phyloP scores from a whole-genome alignment of 78 protist genomes.

The Speleostelium caveatum region DNA sequence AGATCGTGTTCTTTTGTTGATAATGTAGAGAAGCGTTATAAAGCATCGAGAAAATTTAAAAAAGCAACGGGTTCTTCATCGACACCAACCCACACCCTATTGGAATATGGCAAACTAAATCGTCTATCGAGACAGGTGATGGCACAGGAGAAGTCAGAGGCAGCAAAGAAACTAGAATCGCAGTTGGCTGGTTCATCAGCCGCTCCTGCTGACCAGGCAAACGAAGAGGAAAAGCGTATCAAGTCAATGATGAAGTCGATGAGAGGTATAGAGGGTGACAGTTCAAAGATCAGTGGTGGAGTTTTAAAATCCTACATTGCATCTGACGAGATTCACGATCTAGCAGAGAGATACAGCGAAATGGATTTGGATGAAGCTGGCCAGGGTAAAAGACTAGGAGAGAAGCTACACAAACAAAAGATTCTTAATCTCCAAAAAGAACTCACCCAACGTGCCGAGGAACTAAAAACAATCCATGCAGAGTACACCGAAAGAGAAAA shows the following conservation, averaged over 20 bases:
- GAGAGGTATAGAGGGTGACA: slow-evolving; percentile 39
- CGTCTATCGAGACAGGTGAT: not conserved
- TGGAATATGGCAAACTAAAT: slow-evolving; percentile 83
- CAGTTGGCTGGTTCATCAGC: slow-evolving; percentile 5
- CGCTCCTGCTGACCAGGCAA: not conserved
- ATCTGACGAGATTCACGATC: slow-evolving; percentile 57
- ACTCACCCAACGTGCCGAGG: slow-evolving; percentile 21
- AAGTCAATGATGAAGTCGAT: slow-evolving; percentile 74
- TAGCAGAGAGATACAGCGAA: slow-evolving; percentile 37
- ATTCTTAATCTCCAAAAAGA: slow-evolving; percentile 21
- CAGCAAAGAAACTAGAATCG: slow-evolving; percentile 27
- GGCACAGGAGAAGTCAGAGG: slow-evolving; percentile 21
- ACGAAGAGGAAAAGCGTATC: slow-evolving; percentile 69
- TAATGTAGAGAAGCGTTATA: slow-evolving; percentile 46
- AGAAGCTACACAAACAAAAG: slow-evolving; percentile 72
- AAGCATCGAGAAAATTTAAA: slow-evolving; percentile 62
- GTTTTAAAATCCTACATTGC: slow-evolving; percentile 44
- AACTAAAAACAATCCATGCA: not conserved
- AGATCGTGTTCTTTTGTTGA: slow-evolving; percentile 50
- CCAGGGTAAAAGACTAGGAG: slow-evolving; percentile 24
- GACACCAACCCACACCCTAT: slow-evolving; percentile 70
- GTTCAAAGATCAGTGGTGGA: slow-evolving; percentile 66
- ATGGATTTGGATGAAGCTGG: not conserved
- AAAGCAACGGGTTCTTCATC: not conserved
- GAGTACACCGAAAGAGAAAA: slow-evolving; percentile 15